phyloP scores from a whole-genome alignment of 768 basidiomycete genomes.

The Xanthoconium purpureum region DNA sequence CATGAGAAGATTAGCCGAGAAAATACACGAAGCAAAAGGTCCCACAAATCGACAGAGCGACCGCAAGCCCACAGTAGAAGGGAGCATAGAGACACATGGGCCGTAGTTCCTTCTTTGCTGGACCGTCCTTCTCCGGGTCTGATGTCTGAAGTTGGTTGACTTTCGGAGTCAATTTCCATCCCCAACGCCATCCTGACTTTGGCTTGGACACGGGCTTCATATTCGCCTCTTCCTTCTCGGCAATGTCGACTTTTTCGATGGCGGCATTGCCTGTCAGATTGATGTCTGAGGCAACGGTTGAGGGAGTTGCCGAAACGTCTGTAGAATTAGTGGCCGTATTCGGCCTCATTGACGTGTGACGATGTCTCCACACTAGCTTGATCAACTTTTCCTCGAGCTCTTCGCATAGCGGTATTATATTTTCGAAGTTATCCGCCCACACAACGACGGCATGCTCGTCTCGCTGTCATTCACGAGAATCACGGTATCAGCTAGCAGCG shows the following conservation, averaged over 20 bases:
- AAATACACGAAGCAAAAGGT: conserved; percentile 5
- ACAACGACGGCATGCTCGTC: conserved; percentile 78
- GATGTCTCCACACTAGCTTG: conserved; percentile 69
- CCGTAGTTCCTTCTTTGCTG: conserved; percentile 29
- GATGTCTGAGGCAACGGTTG: conserved; percentile 49
- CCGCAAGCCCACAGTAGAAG: conserved; percentile 64
- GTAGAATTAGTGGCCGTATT: conserved; percentile 17
- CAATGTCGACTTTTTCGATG: conserved; percentile 22
- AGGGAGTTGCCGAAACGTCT: conserved; percentile 41
- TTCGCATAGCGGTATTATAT: conserved; percentile 63
- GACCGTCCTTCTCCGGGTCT: conserved; percentile 51
- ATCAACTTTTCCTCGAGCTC: conserved; percentile 80
- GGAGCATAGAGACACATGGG: conserved; percentile 69
- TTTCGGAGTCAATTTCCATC: conserved; percentile 42
- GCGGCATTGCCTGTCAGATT: conserved; percentile 47
- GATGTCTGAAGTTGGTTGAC: conserved; percentile 6
- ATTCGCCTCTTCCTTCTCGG: conserved; percentile 11
- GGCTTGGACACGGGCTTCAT: not conserved
- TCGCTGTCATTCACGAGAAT: conserved; percentile 43
- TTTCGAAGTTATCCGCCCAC: conserved; percentile 82
- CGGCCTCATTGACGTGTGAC: conserved; percentile 26
- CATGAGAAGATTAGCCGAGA: not conserved
- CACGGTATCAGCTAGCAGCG: not conserved
- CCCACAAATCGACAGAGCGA: conserved; percentile 63
- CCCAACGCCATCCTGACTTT: conserved; percentile 34